Evolutionary conservation across 1,284 basidiomycete genomes (phyloP), one percentile per base, ranked within the genome.

Genomic region (Naganishia cerealis): DNA sequence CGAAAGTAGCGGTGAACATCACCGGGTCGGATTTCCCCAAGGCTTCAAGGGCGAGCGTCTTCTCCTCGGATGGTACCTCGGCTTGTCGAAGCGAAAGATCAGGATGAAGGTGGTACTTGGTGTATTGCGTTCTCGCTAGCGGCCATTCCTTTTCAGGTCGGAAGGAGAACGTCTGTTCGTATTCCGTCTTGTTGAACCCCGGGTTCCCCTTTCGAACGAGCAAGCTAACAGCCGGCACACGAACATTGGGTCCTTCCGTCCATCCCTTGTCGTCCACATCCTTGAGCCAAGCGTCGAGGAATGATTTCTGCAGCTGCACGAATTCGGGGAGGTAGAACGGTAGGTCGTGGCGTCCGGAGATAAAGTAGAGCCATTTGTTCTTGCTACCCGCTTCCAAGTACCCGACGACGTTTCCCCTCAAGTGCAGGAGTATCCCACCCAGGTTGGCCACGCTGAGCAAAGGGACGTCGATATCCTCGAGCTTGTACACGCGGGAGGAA

Each of bases 281-380:
- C 61, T 76, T 76, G 52, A 77, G 70, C 70, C 71, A 77, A 10
- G 76, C 74, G 56, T 77, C 72, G 16, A 78, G 71, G 72, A 79
- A 71, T 1, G 74, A 75, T 54, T 73, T 72, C 50, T 78, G 78
- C 6, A 78, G 71, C 53, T 71, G 70, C 53, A 76, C 75, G 43
- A 71, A 74, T 52, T 78, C 74, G 0, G 73, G 69, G 9, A 78
- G 71, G 71, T 76, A 79, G 71, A 79, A 78, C 7, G 78, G 78
- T 1, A 78, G 56, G 65, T 79, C 78, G 67, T 79, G 78, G 15
- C 78, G 69, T 9, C 78, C 78, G 3, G 74, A 73, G 55, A 77
- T 77, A 67, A 77, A 74, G 65, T 72, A 75, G 10, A 79, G 73
- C 78, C 78, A 79, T 70, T 79, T 79, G 70, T 77, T 71, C 66